These are phyloP conservation scores for Puccinia polysora DNA, from an alignment of 1,284 basidiomycete species.

Conservation along the genomic window DNA sequence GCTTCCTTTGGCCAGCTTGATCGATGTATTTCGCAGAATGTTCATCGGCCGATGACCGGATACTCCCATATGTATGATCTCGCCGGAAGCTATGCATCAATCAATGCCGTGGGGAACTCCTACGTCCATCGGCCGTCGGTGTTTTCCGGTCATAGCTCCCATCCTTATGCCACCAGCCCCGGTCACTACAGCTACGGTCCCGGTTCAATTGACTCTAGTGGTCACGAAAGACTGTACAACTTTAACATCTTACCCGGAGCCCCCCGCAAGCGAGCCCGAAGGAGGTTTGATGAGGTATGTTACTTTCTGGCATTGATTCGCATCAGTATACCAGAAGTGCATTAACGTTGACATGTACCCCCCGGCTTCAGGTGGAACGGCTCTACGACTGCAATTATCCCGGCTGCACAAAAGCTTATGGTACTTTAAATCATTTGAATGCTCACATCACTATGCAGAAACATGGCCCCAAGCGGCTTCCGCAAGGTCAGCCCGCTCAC, in stretches of 20 bases:
- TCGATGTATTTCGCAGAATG: background rate
- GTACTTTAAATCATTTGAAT: slow-evolving; percentile 81
- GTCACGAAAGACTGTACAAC: slow-evolving; percentile 14
- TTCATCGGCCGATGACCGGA: background rate
- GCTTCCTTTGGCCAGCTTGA: background rate
- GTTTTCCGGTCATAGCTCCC: background rate
- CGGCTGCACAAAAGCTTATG: slow-evolving; percentile 68
- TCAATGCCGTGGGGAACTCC: background rate
- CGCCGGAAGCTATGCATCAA: background rate
- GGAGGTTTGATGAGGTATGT: slow-evolving; percentile 68
- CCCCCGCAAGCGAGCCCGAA: slow-evolving; percentile 69
- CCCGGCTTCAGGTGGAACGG: slow-evolving; percentile 80
- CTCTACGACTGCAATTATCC: slow-evolving; percentile 77
- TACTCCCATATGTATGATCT: background rate
- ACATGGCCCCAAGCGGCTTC: slow-evolving; percentile 75
- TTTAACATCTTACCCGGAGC: slow-evolving; percentile 48
- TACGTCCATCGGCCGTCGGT: background rate
- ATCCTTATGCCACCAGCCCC: background rate
- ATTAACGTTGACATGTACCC: no score
- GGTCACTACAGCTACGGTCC: background rate
- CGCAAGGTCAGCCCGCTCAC: slow-evolving; percentile 62
- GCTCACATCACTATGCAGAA: slow-evolving; percentile 90
- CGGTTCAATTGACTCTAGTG: background rate
- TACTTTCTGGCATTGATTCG: no score
- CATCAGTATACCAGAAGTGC: no score